Percentiles rank a stretch among this genome's conserved stretches.
Conservation (phyloP, 257 asterid genomes). For the Galeopsis tetrahit region DNA sequence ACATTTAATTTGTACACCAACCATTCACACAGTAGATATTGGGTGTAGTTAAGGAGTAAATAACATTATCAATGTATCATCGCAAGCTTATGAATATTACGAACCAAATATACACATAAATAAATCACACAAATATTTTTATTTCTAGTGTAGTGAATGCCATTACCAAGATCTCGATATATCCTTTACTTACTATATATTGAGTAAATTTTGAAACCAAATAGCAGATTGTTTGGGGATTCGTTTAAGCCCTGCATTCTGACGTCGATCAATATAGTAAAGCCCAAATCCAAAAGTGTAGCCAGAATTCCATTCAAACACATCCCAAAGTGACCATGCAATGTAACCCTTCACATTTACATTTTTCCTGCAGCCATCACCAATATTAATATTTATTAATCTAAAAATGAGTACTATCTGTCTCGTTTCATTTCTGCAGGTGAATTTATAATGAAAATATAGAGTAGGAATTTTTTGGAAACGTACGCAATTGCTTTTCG, state of each 20-base stretch:
- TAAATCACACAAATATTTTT: neutral
- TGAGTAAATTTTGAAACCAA: conserved; percentile 29
- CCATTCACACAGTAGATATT: no score
- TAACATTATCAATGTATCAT: no score
- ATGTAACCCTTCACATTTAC: conserved; percentile 55
- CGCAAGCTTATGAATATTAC: no score
- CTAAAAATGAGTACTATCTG: neutral
- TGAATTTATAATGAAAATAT: neutral
- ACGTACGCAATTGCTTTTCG: conserved; percentile 43
- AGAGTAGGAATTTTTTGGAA: neutral
- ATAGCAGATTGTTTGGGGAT: conserved; percentile 39
- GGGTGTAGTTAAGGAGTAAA: no score
- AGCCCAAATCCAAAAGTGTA: conserved; percentile 43
- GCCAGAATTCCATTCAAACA: conserved; percentile 51
- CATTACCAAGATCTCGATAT: neutral
- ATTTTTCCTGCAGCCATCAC: conserved; percentile 37
- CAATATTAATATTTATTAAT: neutral
- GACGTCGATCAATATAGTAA: conserved; percentile 37
- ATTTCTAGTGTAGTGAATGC: neutral
- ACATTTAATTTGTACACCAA: no score
- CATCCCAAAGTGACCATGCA: conserved; percentile 53
- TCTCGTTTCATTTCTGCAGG: neutral
- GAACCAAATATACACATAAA: neutral
- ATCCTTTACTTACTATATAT: neutral
- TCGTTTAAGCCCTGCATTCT: conserved; percentile 38